Base-by-base conservation (phyloP, 2,329 filamentous ascomycete species). In the Herpotrichia juniperi region DNA sequence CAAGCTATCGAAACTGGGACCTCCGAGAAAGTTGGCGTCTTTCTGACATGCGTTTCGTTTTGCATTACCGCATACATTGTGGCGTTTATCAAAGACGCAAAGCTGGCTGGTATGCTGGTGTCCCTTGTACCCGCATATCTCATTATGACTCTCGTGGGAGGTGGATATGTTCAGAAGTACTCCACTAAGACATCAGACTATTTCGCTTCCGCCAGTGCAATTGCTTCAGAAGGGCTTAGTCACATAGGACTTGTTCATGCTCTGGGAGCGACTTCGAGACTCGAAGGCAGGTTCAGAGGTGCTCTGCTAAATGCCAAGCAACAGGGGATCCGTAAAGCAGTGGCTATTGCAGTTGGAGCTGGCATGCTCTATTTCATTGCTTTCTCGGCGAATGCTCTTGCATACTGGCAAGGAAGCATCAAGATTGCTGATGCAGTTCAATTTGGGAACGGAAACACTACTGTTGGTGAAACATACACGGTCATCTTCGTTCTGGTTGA, bases 21-120 rank as follows among this genome's bases (percentile, higher is more conserved):
- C 0, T 86, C 84, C 1, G 87, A 90, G 69, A 90, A 90, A 67
- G 86, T 88, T 14, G 87, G 87, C 46, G 82, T 88, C 28, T 81
- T 83, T 57, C 77, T 90, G 4, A 79, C 81, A 21, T 85, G 81
- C 45, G 69, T 83, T 9, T 84, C 84, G 2, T 90, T 88, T 68
- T 89, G 89, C 63, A 66, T 88, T 47, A 85, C 87, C 0, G 83
- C 86, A 2, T 89, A 87, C 55, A 76, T 86, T 4, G 82, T 90
- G 14, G 85, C 86, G 1, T 90, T 90, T 57, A 82, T 85, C 66
- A 85, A 87, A 61, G 79, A 88, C 59, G 76, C 81, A 14, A 78
- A 78, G 43, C 77, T 90, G 8, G 85, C 87, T 0, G 85, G 78
- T 3, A 88, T 89, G 71, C 76, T 90, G 26, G 67, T 87, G 9